Base-by-base conservation (phyloP, 179 eudicot genomes). In the Spergularia azorica region DNA sequence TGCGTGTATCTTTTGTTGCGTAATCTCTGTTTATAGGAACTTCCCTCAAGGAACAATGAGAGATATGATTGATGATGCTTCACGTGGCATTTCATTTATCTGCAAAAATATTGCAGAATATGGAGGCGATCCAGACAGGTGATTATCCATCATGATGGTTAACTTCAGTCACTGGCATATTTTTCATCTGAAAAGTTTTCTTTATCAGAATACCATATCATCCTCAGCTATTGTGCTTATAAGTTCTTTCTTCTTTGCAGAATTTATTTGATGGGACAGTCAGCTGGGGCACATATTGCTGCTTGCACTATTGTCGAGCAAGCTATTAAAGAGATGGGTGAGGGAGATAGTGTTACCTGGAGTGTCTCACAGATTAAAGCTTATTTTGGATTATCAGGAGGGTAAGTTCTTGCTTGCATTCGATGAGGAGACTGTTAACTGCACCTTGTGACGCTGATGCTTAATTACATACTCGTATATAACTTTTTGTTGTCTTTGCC, bases 201-300 rank as follows among this genome's bases (percentile, higher is more conserved):
- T 17, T 67, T 67, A 6, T 9, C 41, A 6, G 39, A 36, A 64
- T 1, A 18, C 52, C 17, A 39, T 65, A 18, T 65, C 70, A 41
- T 63, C 17, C 21, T 65, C 52, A 2, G n/a, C 17, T 39, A 63
- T 13, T 12, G 63, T 18, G 26, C 74, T 56, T 71, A 32, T 2
- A 71, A 50, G 12, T 51, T 39, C 46, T 54, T 6, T 54, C 32
- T 39, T 14, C 20, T 60, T 43, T 84, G 83, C 76, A 95, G 99
- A 82, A 80, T 95, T 63, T 95, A 90, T 84, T 84, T 95, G 74
- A 95, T 95, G 97, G 99, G 99, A 63, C 99, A 95, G 81, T 95
- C 99, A 39, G 99, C 99, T 84, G 99, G 99, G 55, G 99, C 97
- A 46, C 99, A 95, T 80, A 93, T 95, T 82, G 93, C 95, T 73